phyloP scores from a whole-genome alignment of 164 flowering plant genomes.

The Cinnamomum micranthum region DNA sequence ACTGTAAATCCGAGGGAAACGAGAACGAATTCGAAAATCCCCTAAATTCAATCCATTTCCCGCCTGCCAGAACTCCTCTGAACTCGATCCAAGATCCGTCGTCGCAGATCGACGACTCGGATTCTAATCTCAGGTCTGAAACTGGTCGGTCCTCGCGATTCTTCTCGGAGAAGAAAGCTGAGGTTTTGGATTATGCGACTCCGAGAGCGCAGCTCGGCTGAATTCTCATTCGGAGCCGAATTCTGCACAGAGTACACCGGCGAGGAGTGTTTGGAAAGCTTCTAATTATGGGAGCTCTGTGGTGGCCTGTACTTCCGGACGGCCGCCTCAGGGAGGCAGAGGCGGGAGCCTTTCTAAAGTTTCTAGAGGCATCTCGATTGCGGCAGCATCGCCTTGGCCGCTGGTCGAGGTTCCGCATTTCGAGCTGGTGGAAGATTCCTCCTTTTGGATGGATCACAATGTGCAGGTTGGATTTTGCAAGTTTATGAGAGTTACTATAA shows the following conservation, averaged over 20 bases:
- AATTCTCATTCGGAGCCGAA: conserved; percentile 46
- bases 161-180: conserved; percentile 16
- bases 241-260: conserved; percentile 56
- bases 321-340: conserved; percentile 31
- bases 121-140: conserved; percentile 24
- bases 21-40: conserved; percentile 44
- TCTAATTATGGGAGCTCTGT: conserved; percentile 27
- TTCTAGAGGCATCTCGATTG: conserved; percentile 30
- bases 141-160: background rate
- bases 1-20: conserved; percentile 19
- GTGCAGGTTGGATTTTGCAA: conserved; percentile 57
- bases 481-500: too few species aligned
- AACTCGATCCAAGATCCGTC: conserved; percentile 60
- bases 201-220: conserved; percentile 32
- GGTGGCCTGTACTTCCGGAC: conserved; percentile 17
- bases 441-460: conserved; percentile 80
- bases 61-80: conserved; percentile 51
- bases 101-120: conserved; percentile 23
- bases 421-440: conserved; percentile 62
- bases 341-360: conserved; percentile 32
- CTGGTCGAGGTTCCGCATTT: conserved; percentile 44
- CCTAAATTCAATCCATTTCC: conserved; percentile 21
- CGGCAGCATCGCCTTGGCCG: conserved; percentile 13
- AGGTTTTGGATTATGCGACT: conserved; percentile 16
- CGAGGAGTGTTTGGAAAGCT: conserved; percentile 31